Evolutionary conservation across 495 filamentous ascomycete species (phyloP), one percentile per base, ranked within the genome.

Genomic region (Hypoxylon fragiforme): DNA sequence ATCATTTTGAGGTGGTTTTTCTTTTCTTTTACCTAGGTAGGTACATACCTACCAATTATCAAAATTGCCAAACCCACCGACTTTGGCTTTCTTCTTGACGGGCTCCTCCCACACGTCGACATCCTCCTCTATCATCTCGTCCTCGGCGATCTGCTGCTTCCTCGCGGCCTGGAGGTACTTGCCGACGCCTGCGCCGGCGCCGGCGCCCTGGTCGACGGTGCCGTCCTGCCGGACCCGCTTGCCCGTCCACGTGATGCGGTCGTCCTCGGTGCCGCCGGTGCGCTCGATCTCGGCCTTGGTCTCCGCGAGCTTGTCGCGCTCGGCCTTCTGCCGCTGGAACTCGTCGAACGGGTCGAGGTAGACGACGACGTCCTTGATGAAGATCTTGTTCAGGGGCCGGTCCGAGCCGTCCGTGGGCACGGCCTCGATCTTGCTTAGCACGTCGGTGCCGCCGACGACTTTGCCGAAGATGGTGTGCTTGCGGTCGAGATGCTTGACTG

Each of bases 261-360:
- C 92, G 60, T 97, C 91, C 42, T 87, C 89, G 3, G 81, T 85
- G 1, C 84, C 77, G 52, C 73, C 77, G 45, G 47, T 69, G 59
- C 69, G 76, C 64, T 66, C 63, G 54, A 76, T 77, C 71, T 69
- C 76, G 43, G 78, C 80, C 44, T 78, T 78, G 36, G 73, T 70
- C 48, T 81, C 75, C 24, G 77, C 79, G 26, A 67, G 66, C 31
- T 65, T 69, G 14, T 84, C 80, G 40, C 69, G 70, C 49, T 82
- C 73, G 22, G 58, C 64, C 57, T 85, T 79, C 61, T 88, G 78
- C 66, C 84, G 86, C 60, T 82, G 60, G 65, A 92, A 97, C 70
- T 96, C 94, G 61, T 95, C 90, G 69, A 99, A 99, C 1, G 92
- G 92, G 70, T 99, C 94, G 2, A 97, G 82, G 57, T 95, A 92